phyloP scores from a whole-genome alignment of 2,329 filamentous ascomycete genomes.

The Trichophaea hybrida region DNA sequence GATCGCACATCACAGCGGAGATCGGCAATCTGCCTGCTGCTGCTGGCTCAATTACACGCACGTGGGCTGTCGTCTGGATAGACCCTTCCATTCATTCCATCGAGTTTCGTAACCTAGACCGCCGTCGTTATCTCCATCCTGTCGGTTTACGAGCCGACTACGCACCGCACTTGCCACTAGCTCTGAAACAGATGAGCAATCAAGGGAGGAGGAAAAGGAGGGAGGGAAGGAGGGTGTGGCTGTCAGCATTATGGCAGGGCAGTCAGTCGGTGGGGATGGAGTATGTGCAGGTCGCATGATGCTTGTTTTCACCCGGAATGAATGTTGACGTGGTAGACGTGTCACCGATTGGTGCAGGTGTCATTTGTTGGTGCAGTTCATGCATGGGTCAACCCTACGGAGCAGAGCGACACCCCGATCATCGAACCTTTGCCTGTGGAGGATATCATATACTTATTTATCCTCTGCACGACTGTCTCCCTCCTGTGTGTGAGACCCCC shows the following conservation, averaged over 20 bases:
- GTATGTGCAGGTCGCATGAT: constrained; percentile 4
- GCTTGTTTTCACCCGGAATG: background rate
- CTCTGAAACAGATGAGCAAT: background rate
- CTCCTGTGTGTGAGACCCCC: too few relatives aligned
- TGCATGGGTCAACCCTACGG: too few relatives aligned
- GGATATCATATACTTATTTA: too few relatives aligned
- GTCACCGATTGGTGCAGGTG: too few relatives aligned
- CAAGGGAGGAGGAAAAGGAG: too few relatives aligned
- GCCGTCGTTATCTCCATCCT: background rate
- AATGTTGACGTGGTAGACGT: background rate
- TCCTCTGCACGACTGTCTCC: too few relatives aligned
- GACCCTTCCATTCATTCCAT: background rate
- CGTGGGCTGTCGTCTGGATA: background rate
- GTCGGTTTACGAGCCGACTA: background rate
- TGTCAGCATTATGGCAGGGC: background rate
- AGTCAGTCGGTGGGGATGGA: background rate
- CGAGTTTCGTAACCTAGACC: background rate
- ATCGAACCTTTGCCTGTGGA: too few relatives aligned
- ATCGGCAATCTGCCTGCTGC: background rate
- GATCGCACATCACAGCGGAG: background rate
- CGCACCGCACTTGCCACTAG: background rate
- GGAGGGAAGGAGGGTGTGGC: too few relatives aligned
- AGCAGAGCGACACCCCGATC: too few relatives aligned
- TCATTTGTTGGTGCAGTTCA: too few relatives aligned
- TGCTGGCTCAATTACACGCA: background rate